Conservation (phyloP, 768 basidiomycete species). For the Lanmaoa rubissima region DNA sequence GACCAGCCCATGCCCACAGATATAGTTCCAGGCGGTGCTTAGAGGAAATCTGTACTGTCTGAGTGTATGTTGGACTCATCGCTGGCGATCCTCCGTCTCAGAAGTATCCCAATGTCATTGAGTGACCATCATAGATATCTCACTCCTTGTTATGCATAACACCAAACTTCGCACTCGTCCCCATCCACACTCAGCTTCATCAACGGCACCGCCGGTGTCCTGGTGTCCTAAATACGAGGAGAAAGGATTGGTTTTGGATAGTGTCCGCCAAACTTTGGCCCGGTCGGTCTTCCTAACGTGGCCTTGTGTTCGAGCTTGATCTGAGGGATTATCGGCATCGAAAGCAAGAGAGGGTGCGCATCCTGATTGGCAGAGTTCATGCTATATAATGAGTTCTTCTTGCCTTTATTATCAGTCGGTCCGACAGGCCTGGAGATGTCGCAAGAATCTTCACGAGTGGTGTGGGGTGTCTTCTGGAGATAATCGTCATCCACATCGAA, state of each 20-base stretch:
- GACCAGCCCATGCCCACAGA: too few species aligned
- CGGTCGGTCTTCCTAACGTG: slow-evolving; percentile 16
- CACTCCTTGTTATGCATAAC: slow-evolving; percentile 6
- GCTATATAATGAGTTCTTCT: slow-evolving; percentile 24
- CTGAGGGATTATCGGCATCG: slow-evolving; percentile 29
- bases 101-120: neutral
- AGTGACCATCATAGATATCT: neutral
- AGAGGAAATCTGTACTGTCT: neutral
- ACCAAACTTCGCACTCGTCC: slow-evolving; percentile 24
- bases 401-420: neutral
- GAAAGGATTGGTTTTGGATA: slow-evolving; percentile 5
- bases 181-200: slow-evolving; percentile 16
- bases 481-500: neutral
- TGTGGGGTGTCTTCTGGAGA: neutral
- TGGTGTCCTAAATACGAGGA: slow-evolving; percentile 20
- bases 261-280: neutral
- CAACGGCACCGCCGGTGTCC: slow-evolving; percentile 14
- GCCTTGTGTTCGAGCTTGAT: slow-evolving; percentile 29
- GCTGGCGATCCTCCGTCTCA: neutral
- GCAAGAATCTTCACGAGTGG: neutral
- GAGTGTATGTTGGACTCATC: neutral
- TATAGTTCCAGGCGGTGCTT: neutral
- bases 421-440: neutral
- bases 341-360: slow-evolving; percentile 20
- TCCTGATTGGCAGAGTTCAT: slow-evolving; percentile 27